phyloP scores from a whole-genome alignment of 805 yeast genomes.

The Myxozyma geophila region DNA sequence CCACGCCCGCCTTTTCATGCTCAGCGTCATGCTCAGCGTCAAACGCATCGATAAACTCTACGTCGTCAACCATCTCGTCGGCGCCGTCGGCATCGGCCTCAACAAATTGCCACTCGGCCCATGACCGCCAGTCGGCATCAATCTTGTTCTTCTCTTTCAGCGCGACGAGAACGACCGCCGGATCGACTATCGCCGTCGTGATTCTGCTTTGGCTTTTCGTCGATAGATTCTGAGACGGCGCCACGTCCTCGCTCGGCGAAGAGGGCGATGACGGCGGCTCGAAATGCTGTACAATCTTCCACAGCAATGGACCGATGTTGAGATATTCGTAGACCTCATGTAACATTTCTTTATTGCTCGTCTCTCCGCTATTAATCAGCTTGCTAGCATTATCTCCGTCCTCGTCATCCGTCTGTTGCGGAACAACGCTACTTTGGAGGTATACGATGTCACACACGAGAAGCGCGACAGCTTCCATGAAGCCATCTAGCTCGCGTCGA shows the following conservation, averaged over 20 bases:
- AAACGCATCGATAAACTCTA: slow-evolving; percentile 12
- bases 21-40: not conserved
- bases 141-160: slow-evolving; percentile 18
- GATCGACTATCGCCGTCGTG: slow-evolving; percentile 10
- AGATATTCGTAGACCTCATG: slow-evolving; percentile 8
- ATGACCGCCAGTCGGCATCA: slow-evolving; percentile 25
- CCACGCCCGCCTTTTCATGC: not conserved
- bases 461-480: slow-evolving; percentile 29
- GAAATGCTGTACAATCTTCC: slow-evolving; percentile 10
- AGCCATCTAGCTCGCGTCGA: slow-evolving; percentile 21
- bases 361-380: not conserved
- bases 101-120: slow-evolving; percentile 33
- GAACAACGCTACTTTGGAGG: slow-evolving; percentile 11
- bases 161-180: slow-evolving; percentile 18
- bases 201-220: not conserved
- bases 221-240: not conserved
- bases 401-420: not conserved
- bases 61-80: slow-evolving; percentile 16
- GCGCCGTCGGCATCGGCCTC: slow-evolving; percentile 29
- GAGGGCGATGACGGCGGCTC: slow-evolving; percentile 4
- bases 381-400: not conserved
- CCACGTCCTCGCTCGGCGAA: not conserved
- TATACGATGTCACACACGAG: slow-evolving; percentile 29
- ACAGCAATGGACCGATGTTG: slow-evolving; percentile 19
- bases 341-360: slow-evolving; percentile 6